Evolutionary conservation across 768 basidiomycete genomes (phyloP).

Genomic region (Leccinum subgranulosum): DNA sequence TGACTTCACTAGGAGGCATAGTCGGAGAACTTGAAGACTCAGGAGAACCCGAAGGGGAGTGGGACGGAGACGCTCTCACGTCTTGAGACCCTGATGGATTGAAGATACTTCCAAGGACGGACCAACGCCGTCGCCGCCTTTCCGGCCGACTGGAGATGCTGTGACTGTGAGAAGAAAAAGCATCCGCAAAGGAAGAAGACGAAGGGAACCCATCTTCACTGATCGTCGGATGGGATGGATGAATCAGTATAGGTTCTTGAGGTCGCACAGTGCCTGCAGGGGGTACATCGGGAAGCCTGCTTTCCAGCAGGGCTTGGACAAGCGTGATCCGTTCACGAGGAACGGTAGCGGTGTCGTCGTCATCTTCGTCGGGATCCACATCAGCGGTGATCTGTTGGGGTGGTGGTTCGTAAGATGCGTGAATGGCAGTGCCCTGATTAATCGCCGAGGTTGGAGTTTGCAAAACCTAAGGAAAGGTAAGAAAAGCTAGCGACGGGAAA

Average conservation of each 20-base stretch:
- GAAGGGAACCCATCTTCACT: constrained; percentile 42
- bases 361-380: constrained; percentile 55
- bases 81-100: constrained; percentile 21
- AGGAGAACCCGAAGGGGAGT: constrained; percentile 18
- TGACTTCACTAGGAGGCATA: constrained; percentile 15
- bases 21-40: constrained; percentile 17
- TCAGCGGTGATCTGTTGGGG: constrained; percentile 37
- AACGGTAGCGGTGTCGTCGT: constrained; percentile 40
- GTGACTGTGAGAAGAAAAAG: constrained; percentile 31
- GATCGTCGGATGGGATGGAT: constrained; percentile 38
- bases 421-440: constrained; percentile 20
- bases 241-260: constrained; percentile 67
- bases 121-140: constrained; percentile 67
- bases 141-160: constrained; percentile 32
- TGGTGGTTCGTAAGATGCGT: constrained; percentile 19
- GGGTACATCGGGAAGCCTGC: constrained; percentile 71
- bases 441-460: constrained; percentile 41
- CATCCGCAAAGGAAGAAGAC: constrained; percentile 49
- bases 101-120: constrained; percentile 54
- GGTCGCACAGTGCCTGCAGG: constrained; percentile 62
- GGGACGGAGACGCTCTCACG: constrained; percentile 26
- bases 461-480: constrained; percentile 65
- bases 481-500: constrained; percentile 59
- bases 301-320: constrained; percentile 72
- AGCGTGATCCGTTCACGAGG: constrained; percentile 65